Conservation (phyloP, 2,329 filamentous ascomycete species). For the Ceratocystis colombiana region DNA sequence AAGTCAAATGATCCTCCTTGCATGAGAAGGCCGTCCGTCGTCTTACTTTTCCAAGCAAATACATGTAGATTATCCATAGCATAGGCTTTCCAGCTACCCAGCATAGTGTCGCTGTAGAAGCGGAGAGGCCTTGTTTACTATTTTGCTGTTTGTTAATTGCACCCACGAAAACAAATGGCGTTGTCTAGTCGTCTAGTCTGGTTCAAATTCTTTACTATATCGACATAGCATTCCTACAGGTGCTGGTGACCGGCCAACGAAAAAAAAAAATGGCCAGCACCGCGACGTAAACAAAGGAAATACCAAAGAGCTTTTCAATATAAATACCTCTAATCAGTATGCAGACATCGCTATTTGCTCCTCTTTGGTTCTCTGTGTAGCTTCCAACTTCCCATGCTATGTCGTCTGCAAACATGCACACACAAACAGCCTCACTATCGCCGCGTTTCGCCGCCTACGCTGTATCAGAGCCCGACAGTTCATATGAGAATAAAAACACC, state of each 20-base stretch:
- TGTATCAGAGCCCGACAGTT: not conserved
- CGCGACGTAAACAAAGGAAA: not conserved
- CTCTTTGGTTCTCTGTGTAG: not conserved
- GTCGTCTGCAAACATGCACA: not conserved
- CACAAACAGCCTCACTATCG: not conserved
- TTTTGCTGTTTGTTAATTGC: not conserved
- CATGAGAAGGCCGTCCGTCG: not conserved
- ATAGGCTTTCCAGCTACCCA: not conserved
- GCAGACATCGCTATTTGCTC: not conserved
- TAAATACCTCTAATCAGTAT: not conserved
- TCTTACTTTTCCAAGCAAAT: not conserved
- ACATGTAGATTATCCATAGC: not conserved
- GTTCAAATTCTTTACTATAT: not conserved
- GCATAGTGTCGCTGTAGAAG: not conserved
- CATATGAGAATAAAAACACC: not conserved
- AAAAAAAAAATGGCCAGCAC: not conserved
- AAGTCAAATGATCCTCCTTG: constrained; percentile 9
- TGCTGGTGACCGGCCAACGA: constrained; percentile 7
- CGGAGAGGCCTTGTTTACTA: not conserved
- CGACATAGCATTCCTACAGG: not conserved
- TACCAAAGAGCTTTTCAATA: not conserved
- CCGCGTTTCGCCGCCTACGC: not conserved
- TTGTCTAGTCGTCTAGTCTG: not conserved
- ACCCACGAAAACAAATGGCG: not conserved
- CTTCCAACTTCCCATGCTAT: not conserved